These are phyloP conservation scores for Pezicula carpinea DNA, from an alignment of 2,329 filamentous ascomycete species.

Conservation along the genomic window DNA sequence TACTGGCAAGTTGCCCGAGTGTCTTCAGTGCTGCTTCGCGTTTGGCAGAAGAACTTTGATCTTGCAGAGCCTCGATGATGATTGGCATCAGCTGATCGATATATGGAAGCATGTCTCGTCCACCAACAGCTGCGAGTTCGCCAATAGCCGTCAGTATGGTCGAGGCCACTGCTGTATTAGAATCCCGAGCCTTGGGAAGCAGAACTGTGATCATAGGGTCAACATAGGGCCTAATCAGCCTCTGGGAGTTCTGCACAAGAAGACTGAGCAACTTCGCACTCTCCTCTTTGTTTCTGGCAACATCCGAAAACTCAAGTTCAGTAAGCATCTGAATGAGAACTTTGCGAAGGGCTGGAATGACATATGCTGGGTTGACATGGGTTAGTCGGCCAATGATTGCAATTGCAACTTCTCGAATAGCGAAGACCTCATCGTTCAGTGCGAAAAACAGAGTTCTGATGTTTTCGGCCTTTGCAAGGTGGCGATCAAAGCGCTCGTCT, in stretches of 20 bases:
- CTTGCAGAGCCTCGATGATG: slow-evolving; percentile 89
- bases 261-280: slow-evolving; percentile 90
- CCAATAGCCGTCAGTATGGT: slow-evolving; percentile 95
- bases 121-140: slow-evolving; percentile 88
- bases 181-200: slow-evolving; percentile 85
- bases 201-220: slow-evolving; percentile 93
- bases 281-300: slow-evolving; percentile 90
- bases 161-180: slow-evolving; percentile 81
- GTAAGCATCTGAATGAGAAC: slow-evolving; percentile 94
- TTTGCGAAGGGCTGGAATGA: slow-evolving; percentile 92
- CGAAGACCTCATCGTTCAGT: slow-evolving; percentile 89
- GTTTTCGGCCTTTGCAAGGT: slow-evolving; percentile 96
- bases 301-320: slow-evolving; percentile 93
- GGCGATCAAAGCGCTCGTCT: slow-evolving; percentile 89
- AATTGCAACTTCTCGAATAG: slow-evolving; percentile 90
- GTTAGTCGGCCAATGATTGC: slow-evolving; percentile 93
- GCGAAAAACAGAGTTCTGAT: slow-evolving; percentile 93
- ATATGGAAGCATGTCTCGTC: slow-evolving; percentile 89
- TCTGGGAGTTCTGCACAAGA: slow-evolving; percentile 87
- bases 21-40: slow-evolving; percentile 88
- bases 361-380: slow-evolving; percentile 89
- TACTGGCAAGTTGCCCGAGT: slow-evolving; percentile 87
- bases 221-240: slow-evolving; percentile 92
- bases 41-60: slow-evolving; percentile 85
- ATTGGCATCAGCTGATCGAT: slow-evolving; percentile 91